Base-by-base conservation (phyloP, 1,284 basidiomycete genomes). In the Entoloma clypeatum region DNA sequence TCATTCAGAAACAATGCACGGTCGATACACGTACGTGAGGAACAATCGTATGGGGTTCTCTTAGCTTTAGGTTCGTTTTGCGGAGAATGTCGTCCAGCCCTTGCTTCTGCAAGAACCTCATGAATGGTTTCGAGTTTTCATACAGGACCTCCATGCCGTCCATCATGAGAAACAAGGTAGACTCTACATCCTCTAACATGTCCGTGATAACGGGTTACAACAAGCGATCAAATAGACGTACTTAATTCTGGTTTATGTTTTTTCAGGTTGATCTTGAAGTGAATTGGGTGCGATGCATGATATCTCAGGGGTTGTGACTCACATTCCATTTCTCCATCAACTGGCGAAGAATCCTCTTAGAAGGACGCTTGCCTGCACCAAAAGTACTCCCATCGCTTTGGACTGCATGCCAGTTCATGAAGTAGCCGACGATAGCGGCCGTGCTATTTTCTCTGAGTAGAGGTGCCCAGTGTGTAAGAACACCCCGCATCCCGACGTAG, bases 341-440 rank as follows among this genome's bases (percentile, higher is more conserved):
- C n/a, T n/a, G 14, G 7, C 21, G 23, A 7, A 33, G n/a, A 18
- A 52, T 31, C n/a, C 28, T 11, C n/a, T 3, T 13, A 2, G 22
- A 9, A 6, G 35, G 17, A 21, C 16, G 8, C 16, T 19, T 7
- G 5, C 27, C 23, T 9, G 45, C 39, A 7, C 19, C 26, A 4
- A 28, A 22, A 1, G 34, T 47, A 2, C 38, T 14, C 3, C 46
- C 57, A 7, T 51, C 41, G 21, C 43, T 11, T 35, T 58, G 45
- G n/a, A n/a, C n/a, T 7, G 28, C 13, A 7, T 42, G 42, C 71
- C 72, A 73, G 39, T 74, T 73, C 68, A 72, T 68, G 37, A 68
- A 72, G 37, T 68, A 67, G n/a, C 65, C 69, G 4, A 69, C 45
- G 8, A 73, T 51, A 0, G 65, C 45, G 1, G 65, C 58, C 13